phyloP scores from a whole-genome alignment of 176 grass and related monocot genomes.

The Metroxylon sagu region DNA sequence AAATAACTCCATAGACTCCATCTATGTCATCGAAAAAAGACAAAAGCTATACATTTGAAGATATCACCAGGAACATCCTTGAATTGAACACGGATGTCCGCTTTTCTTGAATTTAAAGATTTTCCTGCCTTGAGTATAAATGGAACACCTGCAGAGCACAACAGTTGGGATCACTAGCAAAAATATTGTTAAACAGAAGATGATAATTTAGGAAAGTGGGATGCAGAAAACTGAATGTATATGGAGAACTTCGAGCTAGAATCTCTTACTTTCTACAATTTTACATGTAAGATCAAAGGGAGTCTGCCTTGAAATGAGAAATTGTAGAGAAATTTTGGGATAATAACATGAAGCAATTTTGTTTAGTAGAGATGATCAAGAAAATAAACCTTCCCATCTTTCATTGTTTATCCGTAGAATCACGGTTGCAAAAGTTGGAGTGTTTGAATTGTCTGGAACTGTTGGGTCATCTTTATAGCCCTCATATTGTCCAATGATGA shows the following conservation, averaged over 20 bases:
- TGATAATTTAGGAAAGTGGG: no score
- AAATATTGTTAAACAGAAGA: no score
- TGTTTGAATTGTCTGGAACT: constrained; percentile 87
- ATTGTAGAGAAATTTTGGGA: no score
- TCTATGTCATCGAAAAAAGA: background rate
- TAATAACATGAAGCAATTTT: no score
- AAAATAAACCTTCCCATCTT: constrained; percentile 88
- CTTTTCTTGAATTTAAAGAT: constrained; percentile 90
- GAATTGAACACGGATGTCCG: constrained; percentile 97
- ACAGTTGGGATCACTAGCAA: background rate
- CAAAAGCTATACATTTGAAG: constrained; percentile 61
- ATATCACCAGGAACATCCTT: constrained; percentile 99
- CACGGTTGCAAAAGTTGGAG: constrained; percentile 94
- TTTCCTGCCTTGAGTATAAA: constrained; percentile 99
- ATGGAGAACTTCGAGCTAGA: no score
- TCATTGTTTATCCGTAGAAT: constrained; percentile 85
- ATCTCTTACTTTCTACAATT: no score
- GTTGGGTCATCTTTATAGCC: constrained; percentile 96
- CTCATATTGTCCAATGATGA: constrained; percentile 92
- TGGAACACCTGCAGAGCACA: constrained; percentile 65
- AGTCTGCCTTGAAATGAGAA: no score
- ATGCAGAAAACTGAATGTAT: no score
- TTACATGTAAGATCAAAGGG: no score
- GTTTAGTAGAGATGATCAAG: no score
- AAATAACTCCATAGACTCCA: no score